Base-by-base conservation (phyloP, 371 early-diverging fungal genomes). In the Smittium culicis region DNA sequence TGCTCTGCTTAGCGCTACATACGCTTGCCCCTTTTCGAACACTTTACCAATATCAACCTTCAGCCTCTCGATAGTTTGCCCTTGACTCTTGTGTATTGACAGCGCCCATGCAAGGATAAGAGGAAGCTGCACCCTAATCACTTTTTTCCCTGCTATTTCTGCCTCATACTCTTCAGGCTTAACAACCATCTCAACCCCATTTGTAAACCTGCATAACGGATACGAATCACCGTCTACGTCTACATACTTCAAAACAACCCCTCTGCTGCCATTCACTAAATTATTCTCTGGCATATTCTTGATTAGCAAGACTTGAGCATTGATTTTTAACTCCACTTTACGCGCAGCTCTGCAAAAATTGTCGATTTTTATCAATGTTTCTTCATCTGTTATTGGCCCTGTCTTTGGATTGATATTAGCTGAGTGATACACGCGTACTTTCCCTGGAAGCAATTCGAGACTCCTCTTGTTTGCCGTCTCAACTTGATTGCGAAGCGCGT, bases 71-170 rank as follows among this genome's bases (percentile, higher is more conserved):
- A 96, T 79, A 34, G 95, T 91, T 80, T 93, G 92, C 0, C 94
- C 96, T 76, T 94, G 96, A 61, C 84, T 80, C 73, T 91, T 90
- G 76, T 95, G 94, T 34, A 94, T 89, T 16, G 93, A 82, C 66
- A 83, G 56, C 0, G 84, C 87, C 85, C 85, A 87, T 5, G 82
- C 86, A 32, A 78, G 65, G 5, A 76, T 68, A 35, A 81, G 34
- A 17, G 81, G 79, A 31, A 82, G 62, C 72, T 84, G 84, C 33
- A 65, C 68, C 34, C 84, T 76, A 20, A 20, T 64, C 55, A 67
- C 76, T 56, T 61, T 68, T 32, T 69, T 25, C 35, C 66, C 64
- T 59, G 70, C 69, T 58, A 82, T 34, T 64, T 87, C 87, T 60
- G 87, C 67, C 45, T 73, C 79, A 83, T 83, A 86, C 17, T 67